Evolutionary conservation across 768 basidiomycete species (phyloP), one percentile per base, ranked within the genome.

Genomic region (Auriscalpium vulgare): DNA sequence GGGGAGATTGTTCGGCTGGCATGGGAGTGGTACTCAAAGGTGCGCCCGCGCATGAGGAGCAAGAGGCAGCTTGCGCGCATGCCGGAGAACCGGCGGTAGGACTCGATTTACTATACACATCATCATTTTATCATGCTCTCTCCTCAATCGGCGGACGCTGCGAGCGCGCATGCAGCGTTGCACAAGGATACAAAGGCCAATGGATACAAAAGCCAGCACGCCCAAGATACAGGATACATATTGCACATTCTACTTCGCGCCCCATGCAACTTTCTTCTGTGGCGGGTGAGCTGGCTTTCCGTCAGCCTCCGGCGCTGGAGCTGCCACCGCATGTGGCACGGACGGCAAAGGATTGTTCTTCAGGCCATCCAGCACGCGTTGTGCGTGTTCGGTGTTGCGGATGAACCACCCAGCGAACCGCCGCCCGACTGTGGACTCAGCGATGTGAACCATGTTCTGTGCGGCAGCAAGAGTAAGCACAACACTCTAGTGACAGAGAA

Each of bases 341-440:
- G 62, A 60, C 4, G 83, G 84, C 10, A 86, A 68, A 35, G 84
- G 81, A 37, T 73, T 72, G 45, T 74, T 71, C 59, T 77, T 84
- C 62, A 97, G 74, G 57, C 86, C 85, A 64, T 95, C 92, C 59
- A 86, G 77, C 55, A 95, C 88, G 61, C 90, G 82, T 65, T 92
- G 89, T 23, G 93, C 86, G 62, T 93, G 83, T 69, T 97, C 94
- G 5, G 92, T 91, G 70, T 95, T 92, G 63, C 93, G 87, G 72
- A 97, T 95, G 74, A 97, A 97, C 91, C 93, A 97, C 40, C 93
- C 91, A 2, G 93, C 95, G 70, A 92, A 97, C 50, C 93, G 84
- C 47, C 95, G 76, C 14, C 94, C 93, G 17, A 95, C 85, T 0
- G 92, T 97, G 19, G 92, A 93, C 69, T 98, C 95, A 3, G 91